Conservation (phyloP, 2,329 filamentous ascomycete species). For the Paraphaeosphaeria sporulosa region DNA sequence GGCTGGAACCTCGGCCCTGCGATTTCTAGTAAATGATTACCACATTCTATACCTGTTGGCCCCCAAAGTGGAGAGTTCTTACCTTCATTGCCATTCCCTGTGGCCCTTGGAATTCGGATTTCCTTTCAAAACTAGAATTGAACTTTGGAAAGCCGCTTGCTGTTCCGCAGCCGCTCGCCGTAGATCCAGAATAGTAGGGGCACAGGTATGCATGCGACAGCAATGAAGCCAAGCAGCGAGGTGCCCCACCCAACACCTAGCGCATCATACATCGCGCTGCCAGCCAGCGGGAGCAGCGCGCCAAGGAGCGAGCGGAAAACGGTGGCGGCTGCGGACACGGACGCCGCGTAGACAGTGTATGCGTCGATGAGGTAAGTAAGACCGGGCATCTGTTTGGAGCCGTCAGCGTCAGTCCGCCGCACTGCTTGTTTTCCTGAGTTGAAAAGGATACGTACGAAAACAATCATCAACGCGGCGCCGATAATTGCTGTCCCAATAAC, state of each 20-base stretch:
- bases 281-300: conserved; percentile 41
- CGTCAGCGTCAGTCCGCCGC: not conserved
- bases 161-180: conserved; percentile 17
- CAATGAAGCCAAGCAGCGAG: conserved; percentile 31
- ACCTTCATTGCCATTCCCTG: no score
- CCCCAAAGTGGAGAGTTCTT: not conserved
- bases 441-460: not conserved
- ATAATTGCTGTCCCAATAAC: conserved; percentile 26
- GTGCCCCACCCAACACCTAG: conserved; percentile 39
- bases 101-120: no score
- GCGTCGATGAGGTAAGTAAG: conserved; percentile 38
- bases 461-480: conserved; percentile 2
- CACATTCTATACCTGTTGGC: not conserved
- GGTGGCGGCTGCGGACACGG: conserved; percentile 40
- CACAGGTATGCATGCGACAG: conserved; percentile 25
- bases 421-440: no score
- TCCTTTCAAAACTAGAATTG: not conserved
- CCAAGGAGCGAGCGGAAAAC: conserved; percentile 36
- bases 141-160: conserved; percentile 6
- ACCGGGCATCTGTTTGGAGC: conserved; percentile 26
- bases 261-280: conserved; percentile 32
- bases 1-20: not conserved
- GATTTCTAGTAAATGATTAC: not conserved
- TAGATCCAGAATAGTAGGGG: conserved; percentile 23
- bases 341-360: conserved; percentile 41